A percentile compares a stretch with the other conserved stretches of the same genome.
These are phyloP conservation scores for Backusella psychrophila DNA, from an alignment of 192 early-diverging fungal genomes.

Conservation along the genomic window DNA sequence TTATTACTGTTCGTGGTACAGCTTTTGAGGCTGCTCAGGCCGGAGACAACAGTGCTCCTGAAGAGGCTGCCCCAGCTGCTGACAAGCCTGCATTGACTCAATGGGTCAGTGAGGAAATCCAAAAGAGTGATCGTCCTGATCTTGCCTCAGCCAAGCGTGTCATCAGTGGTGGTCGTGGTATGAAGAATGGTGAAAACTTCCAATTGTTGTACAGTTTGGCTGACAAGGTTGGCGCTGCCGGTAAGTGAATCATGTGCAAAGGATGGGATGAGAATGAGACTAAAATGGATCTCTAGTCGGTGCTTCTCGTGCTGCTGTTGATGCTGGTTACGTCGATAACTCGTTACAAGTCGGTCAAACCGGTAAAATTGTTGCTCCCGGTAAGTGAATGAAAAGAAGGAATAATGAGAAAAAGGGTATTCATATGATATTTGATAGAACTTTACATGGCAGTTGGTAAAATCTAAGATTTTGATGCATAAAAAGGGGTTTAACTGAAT, in stretches of 20 bases:
- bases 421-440: conserved; percentile 35
- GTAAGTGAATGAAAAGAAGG: conserved; percentile 32
- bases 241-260: conserved; percentile 38
- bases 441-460: conserved; percentile 91
- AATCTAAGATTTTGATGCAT: neutral
- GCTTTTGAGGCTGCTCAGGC: conserved; percentile 74
- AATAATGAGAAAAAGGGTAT: neutral
- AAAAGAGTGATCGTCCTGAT: conserved; percentile 94
- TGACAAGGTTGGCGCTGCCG: conserved; percentile 90
- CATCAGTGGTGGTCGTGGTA: conserved; percentile 91
- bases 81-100: conserved; percentile 57
- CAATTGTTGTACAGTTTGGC: conserved; percentile 86
- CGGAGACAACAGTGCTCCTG: conserved; percentile 51
- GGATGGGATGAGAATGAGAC: neutral
- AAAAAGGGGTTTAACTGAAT: neutral
- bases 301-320: conserved; percentile 96
- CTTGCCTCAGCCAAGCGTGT: conserved; percentile 85
- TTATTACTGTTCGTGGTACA: conserved; percentile 88
- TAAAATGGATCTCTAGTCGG: conserved; percentile 61
- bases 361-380: conserved; percentile 96
- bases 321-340: conserved; percentile 96
- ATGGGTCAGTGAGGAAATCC: conserved; percentile 88
- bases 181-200: conserved; percentile 97
- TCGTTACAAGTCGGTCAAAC: conserved; percentile 98
- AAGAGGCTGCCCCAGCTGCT: conserved; percentile 66